A percentile compares a stretch with the other conserved stretches of the same genome.
phyloP scores from a whole-genome alignment of 306 rosid species.

The Cicer yamashitae region DNA sequence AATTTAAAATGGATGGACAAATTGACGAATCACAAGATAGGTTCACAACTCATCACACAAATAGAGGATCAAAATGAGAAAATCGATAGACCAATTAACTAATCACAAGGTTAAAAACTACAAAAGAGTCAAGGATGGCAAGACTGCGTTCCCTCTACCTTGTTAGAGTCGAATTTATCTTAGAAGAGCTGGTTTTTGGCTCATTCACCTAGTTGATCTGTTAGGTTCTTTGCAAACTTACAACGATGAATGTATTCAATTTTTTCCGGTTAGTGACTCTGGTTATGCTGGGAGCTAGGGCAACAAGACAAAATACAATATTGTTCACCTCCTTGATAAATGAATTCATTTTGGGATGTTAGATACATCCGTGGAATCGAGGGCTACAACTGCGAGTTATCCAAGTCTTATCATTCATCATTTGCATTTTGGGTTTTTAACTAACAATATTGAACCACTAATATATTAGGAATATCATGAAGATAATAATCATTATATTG shows the following conservation, averaged over 20 bases:
- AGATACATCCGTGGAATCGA: too few relatives aligned
- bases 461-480: background rate
- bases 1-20: slow-evolving; percentile 1
- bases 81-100: background rate
- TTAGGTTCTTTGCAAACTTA: background rate
- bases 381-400: background rate
- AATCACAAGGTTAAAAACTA: background rate
- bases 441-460: background rate
- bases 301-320: background rate
- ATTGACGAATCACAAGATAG: background rate
- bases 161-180: background rate
- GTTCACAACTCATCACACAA: background rate
- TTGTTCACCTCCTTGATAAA: too few relatives aligned
- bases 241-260: background rate
- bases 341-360: too few relatives aligned
- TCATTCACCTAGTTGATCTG: background rate
- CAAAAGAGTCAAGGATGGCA: background rate
- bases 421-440: background rate
- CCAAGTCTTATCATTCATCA: background rate
- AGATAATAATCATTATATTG: background rate
- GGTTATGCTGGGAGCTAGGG: background rate
- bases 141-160: background rate
- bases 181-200: background rate
- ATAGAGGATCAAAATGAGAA: background rate
- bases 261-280: background rate